A percentile compares a stretch with the other conserved stretches of the same genome.
These are phyloP conservation scores for Aspergillus quadrilineatus DNA, from an alignment of 2,329 filamentous ascomycete species.

Conservation along the genomic window DNA sequence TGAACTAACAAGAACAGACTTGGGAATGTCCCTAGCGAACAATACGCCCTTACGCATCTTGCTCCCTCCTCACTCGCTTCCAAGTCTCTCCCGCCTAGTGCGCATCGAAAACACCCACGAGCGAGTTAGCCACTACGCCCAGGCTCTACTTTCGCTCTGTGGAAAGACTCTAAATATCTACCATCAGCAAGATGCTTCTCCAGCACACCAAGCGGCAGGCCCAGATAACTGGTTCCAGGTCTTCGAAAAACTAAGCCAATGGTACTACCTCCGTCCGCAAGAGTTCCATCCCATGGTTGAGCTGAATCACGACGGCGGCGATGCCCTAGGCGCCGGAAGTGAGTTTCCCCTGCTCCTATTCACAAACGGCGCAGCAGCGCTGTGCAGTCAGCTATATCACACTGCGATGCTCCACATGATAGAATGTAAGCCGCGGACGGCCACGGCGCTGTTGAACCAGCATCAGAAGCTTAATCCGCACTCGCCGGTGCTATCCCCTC, in stretches of 20 bases:
- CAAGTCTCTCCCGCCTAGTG: constrained; percentile 7
- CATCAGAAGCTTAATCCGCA: constrained; percentile 17
- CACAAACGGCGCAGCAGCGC: constrained; percentile 45
- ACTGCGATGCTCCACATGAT: constrained; percentile 56
- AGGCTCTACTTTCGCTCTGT: constrained; percentile 28
- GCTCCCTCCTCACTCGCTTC: constrained; percentile 20
- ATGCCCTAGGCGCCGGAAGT: constrained; percentile 15
- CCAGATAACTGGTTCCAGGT: constrained; percentile 25
- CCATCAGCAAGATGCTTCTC: constrained; percentile 16
- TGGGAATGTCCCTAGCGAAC: constrained; percentile 27
- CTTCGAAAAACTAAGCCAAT: constrained; percentile 27
- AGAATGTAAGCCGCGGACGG: constrained; percentile 51
- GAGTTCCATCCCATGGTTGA: constrained; percentile 35
- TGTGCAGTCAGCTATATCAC: constrained; percentile 57
- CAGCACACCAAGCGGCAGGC: neutral
- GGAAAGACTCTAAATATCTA: constrained; percentile 23
- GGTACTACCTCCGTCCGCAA: constrained; percentile 29
- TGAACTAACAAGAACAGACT: constrained; percentile 18
- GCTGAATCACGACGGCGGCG: constrained; percentile 31
- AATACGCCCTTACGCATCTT: constrained; percentile 18
- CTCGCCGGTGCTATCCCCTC: constrained; percentile 40
- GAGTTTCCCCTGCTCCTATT: constrained; percentile 46
- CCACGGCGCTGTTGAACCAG: constrained; percentile 26
- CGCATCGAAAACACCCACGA: constrained; percentile 20
- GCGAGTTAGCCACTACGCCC: constrained; percentile 23